Conservation (phyloP, 192 early-diverging fungal species). For the Haplosporangium gracile region DNA sequence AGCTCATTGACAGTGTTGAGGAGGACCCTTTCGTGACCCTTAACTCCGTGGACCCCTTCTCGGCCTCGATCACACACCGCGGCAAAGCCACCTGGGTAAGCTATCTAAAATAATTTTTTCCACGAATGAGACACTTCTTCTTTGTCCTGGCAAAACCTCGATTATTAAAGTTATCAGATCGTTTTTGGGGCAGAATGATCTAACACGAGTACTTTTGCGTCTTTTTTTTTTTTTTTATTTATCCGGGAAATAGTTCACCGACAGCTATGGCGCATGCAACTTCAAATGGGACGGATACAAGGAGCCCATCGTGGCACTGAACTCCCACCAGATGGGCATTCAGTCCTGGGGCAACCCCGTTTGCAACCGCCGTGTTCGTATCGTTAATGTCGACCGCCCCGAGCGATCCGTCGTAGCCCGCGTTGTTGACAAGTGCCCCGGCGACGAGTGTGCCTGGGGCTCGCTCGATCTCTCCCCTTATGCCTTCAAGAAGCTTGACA, state of each 20-base stretch:
- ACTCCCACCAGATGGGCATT: slow-evolving; percentile 46
- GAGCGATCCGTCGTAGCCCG: slow-evolving; percentile 27
- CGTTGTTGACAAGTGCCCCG: slow-evolving; percentile 58
- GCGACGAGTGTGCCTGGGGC: slow-evolving; percentile 33
- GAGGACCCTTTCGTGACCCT: background rate
- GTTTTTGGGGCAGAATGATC: background rate
- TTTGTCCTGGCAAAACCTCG: background rate
- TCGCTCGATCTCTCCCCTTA: slow-evolving; percentile 39
- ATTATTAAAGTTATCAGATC: background rate
- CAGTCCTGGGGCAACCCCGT: slow-evolving; percentile 42
- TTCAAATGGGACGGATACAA: slow-evolving; percentile 33
- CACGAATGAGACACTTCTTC: background rate
- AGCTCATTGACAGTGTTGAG: background rate
- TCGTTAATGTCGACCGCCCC: slow-evolving; percentile 19
- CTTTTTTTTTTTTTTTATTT: background rate
- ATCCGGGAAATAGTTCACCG: slow-evolving; percentile 35
- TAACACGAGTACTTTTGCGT: no score
- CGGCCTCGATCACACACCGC: slow-evolving; percentile 14
- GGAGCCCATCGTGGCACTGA: slow-evolving; percentile 48
- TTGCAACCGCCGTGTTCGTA: slow-evolving; percentile 45
- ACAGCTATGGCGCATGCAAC: slow-evolving; percentile 45
- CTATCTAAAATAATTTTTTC: background rate
- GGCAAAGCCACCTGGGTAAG: slow-evolving; percentile 48
- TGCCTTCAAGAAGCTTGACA: slow-evolving; percentile 43
- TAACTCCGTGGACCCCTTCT: slow-evolving; percentile 8